Conservation (phyloP, 108 stramenopile genomes). For the Fragilaria crotonensis region DNA sequence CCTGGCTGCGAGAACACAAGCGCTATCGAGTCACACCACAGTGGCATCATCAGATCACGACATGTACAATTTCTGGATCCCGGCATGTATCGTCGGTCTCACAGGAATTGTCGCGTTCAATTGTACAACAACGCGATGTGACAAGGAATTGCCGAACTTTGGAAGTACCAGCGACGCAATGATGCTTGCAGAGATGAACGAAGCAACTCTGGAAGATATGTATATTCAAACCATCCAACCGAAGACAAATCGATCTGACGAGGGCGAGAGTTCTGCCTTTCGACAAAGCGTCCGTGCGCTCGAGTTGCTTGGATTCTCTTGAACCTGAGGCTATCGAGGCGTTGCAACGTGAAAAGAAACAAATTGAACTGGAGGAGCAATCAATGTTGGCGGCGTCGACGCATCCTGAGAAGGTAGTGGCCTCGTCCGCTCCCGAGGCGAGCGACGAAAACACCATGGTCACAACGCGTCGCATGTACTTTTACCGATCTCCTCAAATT, state of each 20-base stretch:
- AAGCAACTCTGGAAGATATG: background rate
- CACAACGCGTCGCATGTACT: constrained; percentile 76
- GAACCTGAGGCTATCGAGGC: background rate
- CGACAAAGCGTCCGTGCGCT: background rate
- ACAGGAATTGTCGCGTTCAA: too few relatives aligned
- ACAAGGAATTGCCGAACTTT: constrained; percentile 23
- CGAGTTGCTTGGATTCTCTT: background rate
- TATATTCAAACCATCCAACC: constrained; percentile 5
- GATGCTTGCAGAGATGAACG: constrained; percentile 12
- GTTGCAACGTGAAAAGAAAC: background rate
- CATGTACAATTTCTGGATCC: too few relatives aligned
- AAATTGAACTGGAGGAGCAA: background rate
- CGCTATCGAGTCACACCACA: constrained; percentile 14
- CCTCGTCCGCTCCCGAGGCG: too few relatives aligned
- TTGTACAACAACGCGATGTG: background rate
- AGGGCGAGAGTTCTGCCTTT: background rate
- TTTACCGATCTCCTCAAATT: constrained; percentile 52
- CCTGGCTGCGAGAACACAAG: background rate
- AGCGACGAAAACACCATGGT: too few relatives aligned
- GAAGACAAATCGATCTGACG: too few relatives aligned
- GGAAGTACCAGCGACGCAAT: constrained; percentile 41
- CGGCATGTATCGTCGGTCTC: too few relatives aligned
- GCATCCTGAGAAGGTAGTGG: background rate
- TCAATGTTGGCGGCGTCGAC: background rate
- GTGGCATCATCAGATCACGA: too few relatives aligned